These are phyloP conservation scores for Ophiobolus disseminans DNA, from an alignment of 2,329 filamentous ascomycete species.

Conservation along the genomic window DNA sequence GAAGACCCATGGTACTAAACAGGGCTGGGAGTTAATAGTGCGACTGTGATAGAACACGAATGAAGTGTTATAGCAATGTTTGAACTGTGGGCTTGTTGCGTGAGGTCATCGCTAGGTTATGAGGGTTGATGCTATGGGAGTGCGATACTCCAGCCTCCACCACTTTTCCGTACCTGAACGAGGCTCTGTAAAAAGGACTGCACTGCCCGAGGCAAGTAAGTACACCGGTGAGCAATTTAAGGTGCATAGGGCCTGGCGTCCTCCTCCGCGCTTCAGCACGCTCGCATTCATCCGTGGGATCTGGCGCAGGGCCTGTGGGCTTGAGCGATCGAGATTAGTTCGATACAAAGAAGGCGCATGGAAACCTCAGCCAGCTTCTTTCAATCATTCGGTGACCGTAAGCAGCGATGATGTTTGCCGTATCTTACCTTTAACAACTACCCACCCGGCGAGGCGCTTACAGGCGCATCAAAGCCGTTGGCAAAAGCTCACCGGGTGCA, in stretches of 20 bases:
- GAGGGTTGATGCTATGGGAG: conserved; percentile 19
- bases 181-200: conserved; percentile 2
- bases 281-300: conserved; percentile 3
- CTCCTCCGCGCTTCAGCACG: background rate
- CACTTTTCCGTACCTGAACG: background rate
- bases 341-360: conserved; percentile 2
- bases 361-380: conserved; percentile 5
- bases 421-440: no score
- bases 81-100: no score
- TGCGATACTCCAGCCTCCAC: conserved; percentile 29
- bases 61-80: no score
- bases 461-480: no score
- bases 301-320: conserved; percentile 12
- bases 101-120: conserved; percentile 6
- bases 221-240: conserved; percentile 23
- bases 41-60: no score
- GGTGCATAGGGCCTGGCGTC: conserved; percentile 3
- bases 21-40: no score
- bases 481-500: no score
- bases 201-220: conserved; percentile 11
- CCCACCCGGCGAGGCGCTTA: no score
- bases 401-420: no score
- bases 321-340: no score
- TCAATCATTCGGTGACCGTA: background rate
- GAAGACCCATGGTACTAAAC: conserved; percentile 39